Evolutionary conservation across 441 rosid genomes (phyloP), one percentile per base, ranked within the genome.

Genomic region (Caryocar brasiliense): DNA sequence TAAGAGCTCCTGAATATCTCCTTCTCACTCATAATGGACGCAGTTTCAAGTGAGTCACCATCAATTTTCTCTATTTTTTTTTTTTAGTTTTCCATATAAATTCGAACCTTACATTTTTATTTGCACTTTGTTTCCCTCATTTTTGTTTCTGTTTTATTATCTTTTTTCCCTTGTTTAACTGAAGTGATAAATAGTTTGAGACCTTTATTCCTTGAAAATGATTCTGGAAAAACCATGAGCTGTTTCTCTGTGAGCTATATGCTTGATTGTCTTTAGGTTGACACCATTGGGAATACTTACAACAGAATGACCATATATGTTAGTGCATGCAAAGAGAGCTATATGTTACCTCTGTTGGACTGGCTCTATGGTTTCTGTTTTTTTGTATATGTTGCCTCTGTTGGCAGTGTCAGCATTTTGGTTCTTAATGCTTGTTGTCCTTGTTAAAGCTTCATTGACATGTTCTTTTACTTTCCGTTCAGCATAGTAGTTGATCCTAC

Each of bases 401-500:
- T 44, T 33, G 34, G 26, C 47, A 34, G 2, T 5, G 34, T 43
- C 22, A 32, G 24, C 36, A 44, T 32, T 47, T 46, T 29, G 37
- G 28, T 22, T 23, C 7, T 17, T 40, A 7, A 19, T 20, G 46
- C 7, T 58, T 47, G 27, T 12, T 45, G 11, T 28, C 33, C 42
- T 51, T 26, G n/a, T 47, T 24, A 13, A 40, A 26, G 42, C 37
- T 27, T 40, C 33, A 6, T 47, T 59, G 26, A 47, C 58, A 35
- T 54, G 14, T 51, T 37, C 6, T 38, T 58, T 51, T 36, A 42
- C 60, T 3, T 51, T 62, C 41, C 51, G 73, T 75, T 44, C 95
- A 89, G 99, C 62, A 78, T 93, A 49, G 83, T 93, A 48, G 91
- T 93, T 68, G 96, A 93, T 78, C 97, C 99, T 50, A 73, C 91